Percentiles rank a stretch among this genome's conserved stretches.
Conservation (phyloP, 1,284 basidiomycete species). For the Leccinum huronense region DNA sequence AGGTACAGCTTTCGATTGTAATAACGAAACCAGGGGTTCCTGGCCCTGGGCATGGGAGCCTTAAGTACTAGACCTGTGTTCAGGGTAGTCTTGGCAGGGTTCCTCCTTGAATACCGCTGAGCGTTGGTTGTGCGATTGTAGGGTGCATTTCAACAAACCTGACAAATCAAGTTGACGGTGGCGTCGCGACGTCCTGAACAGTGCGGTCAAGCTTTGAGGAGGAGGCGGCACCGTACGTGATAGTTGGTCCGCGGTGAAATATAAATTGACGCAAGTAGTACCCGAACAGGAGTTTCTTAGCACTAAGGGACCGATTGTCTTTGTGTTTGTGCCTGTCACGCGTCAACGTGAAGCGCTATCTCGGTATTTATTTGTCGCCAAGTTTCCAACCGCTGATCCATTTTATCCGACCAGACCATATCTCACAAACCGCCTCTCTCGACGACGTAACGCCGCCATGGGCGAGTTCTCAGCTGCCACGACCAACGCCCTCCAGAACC, state of each 20-base stretch:
- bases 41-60: neutral
- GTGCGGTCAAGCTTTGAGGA: neutral
- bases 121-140: neutral
- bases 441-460: slow-evolving; percentile 20
- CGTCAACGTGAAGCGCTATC: neutral
- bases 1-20: neutral
- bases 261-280: neutral
- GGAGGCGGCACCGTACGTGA: neutral
- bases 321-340: neutral
- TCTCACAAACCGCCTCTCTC: neutral
- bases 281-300: neutral
- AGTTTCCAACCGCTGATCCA: neutral
- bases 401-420: neutral
- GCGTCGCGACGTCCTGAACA: neutral
- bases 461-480: slow-evolving; percentile 42
- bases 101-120: neutral
- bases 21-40: neutral
- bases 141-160: neutral
- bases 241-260: neutral
- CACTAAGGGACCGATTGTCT: neutral
- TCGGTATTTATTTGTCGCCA: neutral
- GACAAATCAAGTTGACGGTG: neutral
- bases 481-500: slow-evolving; percentile 36
- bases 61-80: neutral
- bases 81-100: neutral